phyloP scores from a whole-genome alignment of 2,329 filamentous ascomycete species.

The Clonostachys chloroleuca region DNA sequence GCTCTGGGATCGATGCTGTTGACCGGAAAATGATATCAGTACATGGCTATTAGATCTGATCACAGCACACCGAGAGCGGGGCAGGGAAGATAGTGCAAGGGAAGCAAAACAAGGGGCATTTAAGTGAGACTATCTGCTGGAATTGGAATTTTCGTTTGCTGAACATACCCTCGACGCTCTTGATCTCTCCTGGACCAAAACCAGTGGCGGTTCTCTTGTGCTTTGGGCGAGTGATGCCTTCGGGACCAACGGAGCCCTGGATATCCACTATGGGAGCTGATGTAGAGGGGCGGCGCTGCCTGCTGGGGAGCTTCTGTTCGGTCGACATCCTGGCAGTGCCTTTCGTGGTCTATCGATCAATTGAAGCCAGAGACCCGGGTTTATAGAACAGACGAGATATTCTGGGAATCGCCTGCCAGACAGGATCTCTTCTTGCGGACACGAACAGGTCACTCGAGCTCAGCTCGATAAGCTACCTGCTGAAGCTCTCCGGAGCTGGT shows the following conservation, averaged over 20 bases:
- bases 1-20: constrained; percentile 76
- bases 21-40: background rate
- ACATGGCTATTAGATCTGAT: background rate
- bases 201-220: constrained; percentile 97
- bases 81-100: background rate
- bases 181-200: constrained; percentile 87
- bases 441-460: background rate
- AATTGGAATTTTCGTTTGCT: background rate
- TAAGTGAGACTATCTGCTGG: background rate
- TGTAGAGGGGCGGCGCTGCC: constrained; percentile 78
- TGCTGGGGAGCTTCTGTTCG: constrained; percentile 38
- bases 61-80: background rate
- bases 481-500: constrained; percentile 1
- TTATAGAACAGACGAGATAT: no score
- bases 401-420: no score
- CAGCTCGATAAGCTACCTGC: background rate
- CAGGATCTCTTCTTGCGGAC: no score
- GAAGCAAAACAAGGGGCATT: no score
- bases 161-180: constrained; percentile 76
- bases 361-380: no score
- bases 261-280: constrained; percentile 84
- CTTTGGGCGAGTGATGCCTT: constrained; percentile 82
- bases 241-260: constrained; percentile 78
- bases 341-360: no score
- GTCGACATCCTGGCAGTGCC: constrained; percentile 18